phyloP scores from a whole-genome alignment of 2,329 filamentous ascomycete species.

The Trichoderma citrinoviride region DNA sequence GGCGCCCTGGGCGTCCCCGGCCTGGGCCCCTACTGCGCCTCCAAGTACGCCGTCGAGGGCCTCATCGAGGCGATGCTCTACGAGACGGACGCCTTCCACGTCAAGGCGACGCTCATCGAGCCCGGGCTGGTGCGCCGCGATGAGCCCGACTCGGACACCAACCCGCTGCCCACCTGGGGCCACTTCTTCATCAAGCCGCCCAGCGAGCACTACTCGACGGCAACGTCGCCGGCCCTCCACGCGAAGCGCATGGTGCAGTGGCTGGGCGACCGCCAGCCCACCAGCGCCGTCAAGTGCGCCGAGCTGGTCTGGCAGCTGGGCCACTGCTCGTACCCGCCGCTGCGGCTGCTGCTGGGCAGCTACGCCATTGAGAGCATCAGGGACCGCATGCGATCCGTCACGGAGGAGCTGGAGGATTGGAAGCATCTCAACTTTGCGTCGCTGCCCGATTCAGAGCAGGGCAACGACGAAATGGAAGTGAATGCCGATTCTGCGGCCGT shows the following conservation, averaged over 20 bases:
- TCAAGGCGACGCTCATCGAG: conserved; percentile 91
- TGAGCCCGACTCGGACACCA: conserved; percentile 60
- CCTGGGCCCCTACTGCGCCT: conserved; percentile 90
- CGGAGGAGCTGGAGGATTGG: conserved; percentile 94
- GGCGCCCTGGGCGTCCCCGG: conserved; percentile 93
- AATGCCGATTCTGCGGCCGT: background rate
- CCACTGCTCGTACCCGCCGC: conserved; percentile 89
- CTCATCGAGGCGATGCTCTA: conserved; percentile 96
- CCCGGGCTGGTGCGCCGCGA: conserved; percentile 85
- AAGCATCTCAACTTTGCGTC: conserved; percentile 73
- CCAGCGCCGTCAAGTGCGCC: conserved; percentile 86
- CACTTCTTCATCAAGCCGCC: conserved; percentile 89
- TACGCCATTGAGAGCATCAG: conserved; percentile 96
- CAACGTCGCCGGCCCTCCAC: conserved; percentile 81
- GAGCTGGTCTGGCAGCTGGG: conserved; percentile 93
- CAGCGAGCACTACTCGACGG: conserved; percentile 74
- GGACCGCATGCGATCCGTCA: conserved; percentile 83
- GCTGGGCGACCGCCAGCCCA: conserved; percentile 89
- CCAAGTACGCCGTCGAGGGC: conserved; percentile 95
- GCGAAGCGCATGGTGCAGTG: conserved; percentile 90
- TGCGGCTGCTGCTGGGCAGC: conserved; percentile 81
- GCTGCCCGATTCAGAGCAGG: conserved; percentile 7
- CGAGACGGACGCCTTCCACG: conserved; percentile 85
- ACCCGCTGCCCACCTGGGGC: conserved; percentile 75
- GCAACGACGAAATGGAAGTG: conserved; percentile 3